Conservation (phyloP, 768 basidiomycete genomes). For the Butyriboletus loyo region DNA sequence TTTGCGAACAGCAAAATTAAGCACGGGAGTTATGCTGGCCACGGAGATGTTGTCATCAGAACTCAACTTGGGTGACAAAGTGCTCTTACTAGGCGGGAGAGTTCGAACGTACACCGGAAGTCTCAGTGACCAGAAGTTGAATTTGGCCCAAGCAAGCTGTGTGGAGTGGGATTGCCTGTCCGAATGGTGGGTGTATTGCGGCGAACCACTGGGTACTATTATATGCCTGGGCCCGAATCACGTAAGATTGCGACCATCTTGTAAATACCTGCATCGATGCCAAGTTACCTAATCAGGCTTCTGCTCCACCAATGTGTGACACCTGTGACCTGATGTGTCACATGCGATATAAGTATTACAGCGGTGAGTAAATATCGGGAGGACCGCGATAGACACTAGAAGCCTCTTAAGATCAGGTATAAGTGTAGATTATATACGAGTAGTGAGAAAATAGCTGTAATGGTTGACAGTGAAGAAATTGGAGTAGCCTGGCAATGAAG, state of each 20-base stretch:
- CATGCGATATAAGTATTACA: too few relatives aligned
- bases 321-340: too few relatives aligned
- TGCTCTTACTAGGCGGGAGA: not conserved
- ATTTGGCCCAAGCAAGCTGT: not conserved
- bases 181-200: not conserved
- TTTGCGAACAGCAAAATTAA: not conserved
- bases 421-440: too few relatives aligned
- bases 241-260: constrained; percentile 10
- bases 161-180: not conserved
- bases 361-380: too few relatives aligned
- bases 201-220: not conserved
- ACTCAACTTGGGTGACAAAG: not conserved
- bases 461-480: too few relatives aligned
- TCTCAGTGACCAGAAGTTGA: not conserved
- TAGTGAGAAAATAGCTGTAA: too few relatives aligned
- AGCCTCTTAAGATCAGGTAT: too few relatives aligned
- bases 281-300: too few relatives aligned
- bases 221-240: not conserved
- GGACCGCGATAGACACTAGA: too few relatives aligned
- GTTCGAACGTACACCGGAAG: not conserved
- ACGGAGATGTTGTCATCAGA: not conserved
- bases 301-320: too few relatives aligned
- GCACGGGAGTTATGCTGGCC: not conserved
- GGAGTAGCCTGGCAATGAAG: too few relatives aligned
- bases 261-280: not conserved